These are phyloP conservation scores for Solanum boliviense DNA, from an alignment of 257 asterid genomes.

Conservation along the genomic window DNA sequence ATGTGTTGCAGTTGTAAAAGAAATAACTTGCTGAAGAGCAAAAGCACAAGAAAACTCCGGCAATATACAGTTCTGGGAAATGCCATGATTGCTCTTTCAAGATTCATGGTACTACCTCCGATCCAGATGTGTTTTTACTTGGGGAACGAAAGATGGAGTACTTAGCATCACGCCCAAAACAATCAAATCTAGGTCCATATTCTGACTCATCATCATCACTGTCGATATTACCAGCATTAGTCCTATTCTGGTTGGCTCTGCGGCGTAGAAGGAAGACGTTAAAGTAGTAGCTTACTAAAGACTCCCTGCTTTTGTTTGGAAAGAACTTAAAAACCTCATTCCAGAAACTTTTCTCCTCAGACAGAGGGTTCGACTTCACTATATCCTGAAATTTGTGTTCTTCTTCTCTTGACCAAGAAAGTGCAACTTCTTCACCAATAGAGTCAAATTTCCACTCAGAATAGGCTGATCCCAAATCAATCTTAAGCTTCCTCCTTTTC, in stretches of 20 bases:
- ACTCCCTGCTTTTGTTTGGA: conserved; percentile 9
- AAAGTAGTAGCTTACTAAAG: conserved; percentile 21
- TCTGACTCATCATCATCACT: conserved; percentile 63
- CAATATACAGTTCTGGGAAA: conserved; percentile 22
- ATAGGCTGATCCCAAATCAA: conserved; percentile 30
- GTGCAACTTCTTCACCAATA: conserved; percentile 30
- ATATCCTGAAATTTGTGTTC: conserved; percentile 20
- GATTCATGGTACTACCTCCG: conserved; percentile 12
- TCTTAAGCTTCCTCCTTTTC: conserved; percentile 18
- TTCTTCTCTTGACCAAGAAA: conserved; percentile 27
- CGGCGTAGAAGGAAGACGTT: conserved; percentile 34
- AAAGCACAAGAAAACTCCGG: conserved; percentile 10
- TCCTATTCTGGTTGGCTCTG: conserved; percentile 64
- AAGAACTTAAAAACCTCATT: conserved; percentile 19
- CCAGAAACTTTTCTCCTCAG: conserved; percentile 19
- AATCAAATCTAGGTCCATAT: background rate
- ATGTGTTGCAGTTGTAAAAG: background rate
- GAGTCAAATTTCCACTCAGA: conserved; percentile 16
- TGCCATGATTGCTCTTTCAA: background rate
- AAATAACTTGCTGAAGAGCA: background rate
- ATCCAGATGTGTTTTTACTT: conserved; percentile 25
- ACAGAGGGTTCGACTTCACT: conserved; percentile 17
- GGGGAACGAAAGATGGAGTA: conserved; percentile 67
- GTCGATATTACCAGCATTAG: conserved; percentile 23
- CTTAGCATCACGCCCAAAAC: conserved; percentile 32